A percentile compares a stretch with the other conserved stretches of the same genome.
Conservation (phyloP, 192 early-diverging fungal species). For the Coemansia sp. region DNA sequence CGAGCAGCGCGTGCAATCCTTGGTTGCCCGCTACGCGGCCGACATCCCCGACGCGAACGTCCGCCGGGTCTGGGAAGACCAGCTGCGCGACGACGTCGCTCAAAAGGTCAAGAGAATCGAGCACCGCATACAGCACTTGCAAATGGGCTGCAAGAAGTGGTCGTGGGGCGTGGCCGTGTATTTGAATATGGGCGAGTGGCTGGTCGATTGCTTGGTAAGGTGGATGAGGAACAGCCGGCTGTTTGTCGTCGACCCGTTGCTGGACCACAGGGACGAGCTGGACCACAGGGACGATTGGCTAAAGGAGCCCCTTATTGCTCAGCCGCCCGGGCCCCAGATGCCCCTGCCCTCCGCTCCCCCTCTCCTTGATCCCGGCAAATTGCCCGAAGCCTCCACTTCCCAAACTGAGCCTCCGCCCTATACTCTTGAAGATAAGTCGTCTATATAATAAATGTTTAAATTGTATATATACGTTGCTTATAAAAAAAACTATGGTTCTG, state of each 20-base stretch:
- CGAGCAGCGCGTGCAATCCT: conserved; percentile 8
- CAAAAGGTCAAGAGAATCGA: conserved; percentile 22
- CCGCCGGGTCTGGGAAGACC: conserved; percentile 33
- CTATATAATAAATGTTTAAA: too few relatives aligned
- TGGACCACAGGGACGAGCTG: too few relatives aligned
- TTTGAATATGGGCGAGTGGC: background rate
- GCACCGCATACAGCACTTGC: conserved; percentile 6
- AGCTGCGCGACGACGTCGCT: conserved; percentile 22
- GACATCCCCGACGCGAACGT: conserved; percentile 18
- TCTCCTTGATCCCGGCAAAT: too few relatives aligned
- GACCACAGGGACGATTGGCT: too few relatives aligned
- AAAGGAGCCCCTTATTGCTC: too few relatives aligned
- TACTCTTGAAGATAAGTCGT: too few relatives aligned
- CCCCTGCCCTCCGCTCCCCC: too few relatives aligned
- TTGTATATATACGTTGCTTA: background rate
- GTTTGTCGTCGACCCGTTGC: background rate
- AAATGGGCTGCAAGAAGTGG: background rate
- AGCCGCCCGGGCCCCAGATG: too few relatives aligned
- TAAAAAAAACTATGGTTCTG: conserved; percentile 10
- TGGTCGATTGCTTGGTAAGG: background rate
- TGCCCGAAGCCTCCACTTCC: too few relatives aligned
- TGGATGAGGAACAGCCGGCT: background rate
- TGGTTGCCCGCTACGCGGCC: conserved; percentile 4
- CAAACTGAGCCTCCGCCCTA: too few relatives aligned
- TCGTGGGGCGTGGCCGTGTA: background rate